Percentiles rank a stretch among this genome's conserved stretches.
phyloP scores from a whole-genome alignment of 2,329 filamentous ascomycete genomes.

The Venturia asperata region DNA sequence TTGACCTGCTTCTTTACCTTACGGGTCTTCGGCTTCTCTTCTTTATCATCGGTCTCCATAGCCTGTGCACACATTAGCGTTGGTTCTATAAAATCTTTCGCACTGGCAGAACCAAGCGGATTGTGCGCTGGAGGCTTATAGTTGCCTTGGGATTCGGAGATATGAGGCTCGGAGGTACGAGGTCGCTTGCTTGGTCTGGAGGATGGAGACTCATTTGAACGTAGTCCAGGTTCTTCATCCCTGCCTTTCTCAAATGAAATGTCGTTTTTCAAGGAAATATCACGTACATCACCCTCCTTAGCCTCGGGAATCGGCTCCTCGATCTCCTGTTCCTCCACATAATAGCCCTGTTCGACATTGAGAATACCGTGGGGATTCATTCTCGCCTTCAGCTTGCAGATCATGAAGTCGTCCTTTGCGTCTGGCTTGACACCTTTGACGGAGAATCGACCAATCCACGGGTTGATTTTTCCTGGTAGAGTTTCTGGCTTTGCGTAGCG shows the following conservation, averaged over 20 bases:
- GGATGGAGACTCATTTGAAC: background rate
- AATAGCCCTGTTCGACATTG: conserved; percentile 96
- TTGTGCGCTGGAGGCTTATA: background rate
- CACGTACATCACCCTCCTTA: conserved; percentile 66
- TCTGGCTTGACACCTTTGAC: conserved; percentile 96
- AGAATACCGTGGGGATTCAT: conserved; percentile 94
- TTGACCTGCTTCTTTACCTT: conserved; percentile 99
- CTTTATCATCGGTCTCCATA: conserved; percentile 67
- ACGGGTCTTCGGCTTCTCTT: conserved; percentile 65
- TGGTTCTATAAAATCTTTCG: conserved; percentile 20
- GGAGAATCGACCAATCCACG: conserved; percentile 96
- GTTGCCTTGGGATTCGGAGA: background rate
- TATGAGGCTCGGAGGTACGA: background rate
- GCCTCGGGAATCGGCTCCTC: conserved; percentile 84
- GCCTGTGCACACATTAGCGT: conserved; percentile 47
- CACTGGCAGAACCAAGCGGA: background rate
- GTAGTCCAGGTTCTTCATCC: conserved; percentile 5
- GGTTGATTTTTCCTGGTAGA: conserved; percentile 81
- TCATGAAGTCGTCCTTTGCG: conserved; percentile 95
- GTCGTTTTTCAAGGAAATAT: conserved; percentile 12
- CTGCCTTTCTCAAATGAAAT: conserved; percentile 21
- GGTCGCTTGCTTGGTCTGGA: background rate
- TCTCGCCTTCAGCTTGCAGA: conserved; percentile 97
- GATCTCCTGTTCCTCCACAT: conserved; percentile 94
- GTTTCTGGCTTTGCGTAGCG: conserved; percentile 81